Evolutionary conservation across 2,329 filamentous ascomycete genomes (phyloP).

Genomic region (Curvularia sp.): DNA sequence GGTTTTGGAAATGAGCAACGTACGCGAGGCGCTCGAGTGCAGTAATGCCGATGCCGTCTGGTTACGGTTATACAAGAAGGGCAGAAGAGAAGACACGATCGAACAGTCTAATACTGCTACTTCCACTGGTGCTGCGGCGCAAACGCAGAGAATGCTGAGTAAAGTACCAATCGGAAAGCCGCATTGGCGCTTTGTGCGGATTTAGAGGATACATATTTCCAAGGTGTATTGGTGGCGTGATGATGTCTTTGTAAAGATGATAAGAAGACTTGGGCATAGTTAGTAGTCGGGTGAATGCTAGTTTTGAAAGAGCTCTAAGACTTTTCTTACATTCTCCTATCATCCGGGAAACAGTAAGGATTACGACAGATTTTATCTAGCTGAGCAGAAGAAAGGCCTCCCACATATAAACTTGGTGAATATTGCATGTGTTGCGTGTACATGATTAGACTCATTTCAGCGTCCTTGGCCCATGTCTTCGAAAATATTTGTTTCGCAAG

Average conservation of each 20-base stretch:
- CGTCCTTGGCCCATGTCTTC: no score
- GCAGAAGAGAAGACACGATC: neutral
- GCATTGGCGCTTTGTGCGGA: slow-evolving; percentile 22
- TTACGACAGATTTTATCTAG: neutral
- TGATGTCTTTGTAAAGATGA: no score
- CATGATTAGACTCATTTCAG: no score
- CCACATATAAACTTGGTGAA: no score
- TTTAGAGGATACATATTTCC: neutral
- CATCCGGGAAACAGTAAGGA: neutral
- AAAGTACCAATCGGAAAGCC: slow-evolving; percentile 18
- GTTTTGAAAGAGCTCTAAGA: neutral
- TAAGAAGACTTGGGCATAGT: no score
- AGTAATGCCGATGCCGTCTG: slow-evolving; percentile 80
- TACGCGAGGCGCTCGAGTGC: slow-evolving; percentile 65
- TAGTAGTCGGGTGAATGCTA: neutral
- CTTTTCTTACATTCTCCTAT: neutral
- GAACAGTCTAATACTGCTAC: neutral
- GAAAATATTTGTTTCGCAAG: no score
- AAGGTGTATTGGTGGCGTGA: neutral
- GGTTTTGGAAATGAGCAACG: slow-evolving; percentile 52
- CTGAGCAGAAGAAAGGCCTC: no score
- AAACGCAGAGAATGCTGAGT: neutral
- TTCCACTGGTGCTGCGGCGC: neutral
- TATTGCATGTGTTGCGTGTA: no score
- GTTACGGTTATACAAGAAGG: slow-evolving; percentile 56